These are phyloP conservation scores for Solanum lignicaule DNA, from an alignment of 257 asterid genomes.

Conservation along the genomic window DNA sequence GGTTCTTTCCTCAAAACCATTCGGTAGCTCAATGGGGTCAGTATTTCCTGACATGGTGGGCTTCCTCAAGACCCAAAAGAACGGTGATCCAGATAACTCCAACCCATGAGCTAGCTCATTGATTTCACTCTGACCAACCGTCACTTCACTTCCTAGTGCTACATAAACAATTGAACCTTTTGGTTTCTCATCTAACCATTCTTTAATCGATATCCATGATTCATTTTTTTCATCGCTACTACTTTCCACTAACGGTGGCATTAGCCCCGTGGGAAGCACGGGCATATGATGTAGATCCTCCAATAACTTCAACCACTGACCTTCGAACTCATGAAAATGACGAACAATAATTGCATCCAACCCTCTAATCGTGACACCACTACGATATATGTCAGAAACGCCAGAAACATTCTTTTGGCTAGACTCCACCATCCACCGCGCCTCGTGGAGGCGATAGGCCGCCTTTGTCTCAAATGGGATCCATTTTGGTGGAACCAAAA, in stretches of 20 bases:
- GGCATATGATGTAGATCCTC: neutral
- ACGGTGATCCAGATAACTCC: slow-evolving; percentile 27
- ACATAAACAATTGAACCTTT: slow-evolving; percentile 17
- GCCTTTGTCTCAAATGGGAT: slow-evolving; percentile 18
- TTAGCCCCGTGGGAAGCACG: neutral
- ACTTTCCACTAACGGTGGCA: slow-evolving; percentile 19
- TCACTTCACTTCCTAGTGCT: slow-evolving; percentile 37
- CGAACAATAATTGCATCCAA: neutral
- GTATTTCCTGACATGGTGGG: neutral
- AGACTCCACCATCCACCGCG: slow-evolving; percentile 9
- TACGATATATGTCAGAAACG: neutral
- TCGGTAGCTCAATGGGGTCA: slow-evolving; percentile 4
- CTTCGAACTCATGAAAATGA: slow-evolving; percentile 1
- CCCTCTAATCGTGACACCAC: neutral
- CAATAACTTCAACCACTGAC: neutral
- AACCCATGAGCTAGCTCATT: slow-evolving; percentile 34
- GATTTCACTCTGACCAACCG: slow-evolving; percentile 10
- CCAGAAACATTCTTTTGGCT: slow-evolving; percentile 7
- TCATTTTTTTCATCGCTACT: neutral
- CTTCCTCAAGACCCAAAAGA: slow-evolving; percentile 32
- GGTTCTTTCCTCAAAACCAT: slow-evolving; percentile 28
- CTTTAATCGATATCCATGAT: slow-evolving; percentile 10
- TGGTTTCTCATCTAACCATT: slow-evolving; percentile 15
- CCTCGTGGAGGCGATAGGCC: neutral
- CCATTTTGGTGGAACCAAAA: slow-evolving; percentile 15